Evolutionary conservation across 495 filamentous ascomycete genomes (phyloP), one percentile per base, ranked within the genome.

Genomic region (Trichoderma reesei): DNA sequence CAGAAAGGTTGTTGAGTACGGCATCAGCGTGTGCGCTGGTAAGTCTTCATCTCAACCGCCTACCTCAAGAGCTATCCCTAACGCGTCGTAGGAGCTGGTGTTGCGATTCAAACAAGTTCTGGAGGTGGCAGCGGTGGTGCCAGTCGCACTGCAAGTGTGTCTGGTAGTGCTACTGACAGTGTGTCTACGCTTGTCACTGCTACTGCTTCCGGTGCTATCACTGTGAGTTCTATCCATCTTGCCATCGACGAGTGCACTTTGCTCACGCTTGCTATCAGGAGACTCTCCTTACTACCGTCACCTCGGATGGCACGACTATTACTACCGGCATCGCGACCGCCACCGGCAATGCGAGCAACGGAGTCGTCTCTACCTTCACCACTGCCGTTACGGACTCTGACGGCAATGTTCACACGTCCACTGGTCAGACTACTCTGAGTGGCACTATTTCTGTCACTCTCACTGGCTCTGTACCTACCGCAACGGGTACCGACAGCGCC

Each of bases 1-100:
- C 60, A 65, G 70, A 46, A 63, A 65, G 14, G 71, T 71, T 44
- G 70, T 79, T 66, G 33, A 64, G 48, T 78, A 73, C 65, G 76
- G 68, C 54, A 67, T 73, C 64, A 65, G 68, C 46, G 67, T 72
- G 60, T 79, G 77, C 63, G 67, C 70, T 48, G 54, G 68, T 68
- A 70, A 59, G 71, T 67, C 11, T 1, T 3, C 14, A 39, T 20
- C 41, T 16, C 31, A n/a, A 9, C 16, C 18, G 8, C 34, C 8
- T 26, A 26, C 1, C 31, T 44, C 14, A 34, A 0, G 26, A 26
- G 13, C 8, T 46, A 31, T 34, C 6, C 26, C 39, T 61, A 37
- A 26, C 18, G 14, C 60, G 7, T 14, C 20, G 41, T 18, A 41
- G 11, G 48, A 38, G 42, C 59, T 68, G 66, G 68, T 33, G n/a